Conservation (phyloP, 73 alveolate genomes). For the Paraurostyla sp. region DNA sequence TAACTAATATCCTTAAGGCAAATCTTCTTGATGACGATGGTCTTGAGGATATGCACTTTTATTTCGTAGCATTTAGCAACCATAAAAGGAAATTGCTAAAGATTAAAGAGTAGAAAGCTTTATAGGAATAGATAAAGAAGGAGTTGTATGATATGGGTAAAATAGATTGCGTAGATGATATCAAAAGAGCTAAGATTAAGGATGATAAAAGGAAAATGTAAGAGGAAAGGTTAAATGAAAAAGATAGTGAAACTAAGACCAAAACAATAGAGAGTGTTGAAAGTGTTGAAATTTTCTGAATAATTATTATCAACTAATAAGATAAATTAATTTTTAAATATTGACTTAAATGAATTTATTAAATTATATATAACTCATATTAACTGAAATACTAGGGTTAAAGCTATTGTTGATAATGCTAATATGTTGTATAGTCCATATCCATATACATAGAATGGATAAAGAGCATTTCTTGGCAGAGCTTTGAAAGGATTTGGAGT, state of each 20-base stretch:
- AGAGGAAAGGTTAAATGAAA: neutral
- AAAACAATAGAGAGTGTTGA: no score
- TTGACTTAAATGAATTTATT: no score
- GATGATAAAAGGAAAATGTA: neutral
- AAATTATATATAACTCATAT: no score
- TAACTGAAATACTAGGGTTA: no score
- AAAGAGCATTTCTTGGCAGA: slow-evolving; percentile 40
- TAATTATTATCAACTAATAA: no score
- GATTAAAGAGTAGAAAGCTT: neutral
- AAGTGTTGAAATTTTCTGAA: no score
- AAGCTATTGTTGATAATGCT: no score
- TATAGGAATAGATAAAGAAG: neutral
- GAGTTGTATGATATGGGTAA: neutral
- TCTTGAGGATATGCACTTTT: slow-evolving; percentile 46
- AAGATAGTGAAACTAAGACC: no score
- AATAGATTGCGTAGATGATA: neutral
- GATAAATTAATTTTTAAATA: no score
- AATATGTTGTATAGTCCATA: neutral
- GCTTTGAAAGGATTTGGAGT: slow-evolving; percentile 53
- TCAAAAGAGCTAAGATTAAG: neutral
- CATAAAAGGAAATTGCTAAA: neutral
- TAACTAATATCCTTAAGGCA: neutral
- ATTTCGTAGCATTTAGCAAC: slow-evolving; percentile 9
- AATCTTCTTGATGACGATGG: slow-evolving; percentile 51
- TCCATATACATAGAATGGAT: slow-evolving; percentile 65